These are phyloP conservation scores for Cryptococcus sp. DNA, from an alignment of 1,284 basidiomycete genomes.

Conservation along the genomic window DNA sequence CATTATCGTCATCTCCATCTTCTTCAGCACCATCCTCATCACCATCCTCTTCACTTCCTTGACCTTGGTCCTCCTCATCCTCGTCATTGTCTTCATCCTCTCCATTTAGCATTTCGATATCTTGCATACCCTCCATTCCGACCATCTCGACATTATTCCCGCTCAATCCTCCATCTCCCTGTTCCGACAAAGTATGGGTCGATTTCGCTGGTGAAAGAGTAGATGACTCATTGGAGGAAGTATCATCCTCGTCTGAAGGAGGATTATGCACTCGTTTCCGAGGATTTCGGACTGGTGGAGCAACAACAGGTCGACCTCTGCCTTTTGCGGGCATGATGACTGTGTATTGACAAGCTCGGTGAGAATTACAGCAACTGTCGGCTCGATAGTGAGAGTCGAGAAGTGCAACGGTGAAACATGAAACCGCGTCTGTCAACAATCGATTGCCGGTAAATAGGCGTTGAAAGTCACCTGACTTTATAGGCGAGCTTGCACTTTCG, in stretches of 20 bases:
- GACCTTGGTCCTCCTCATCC: slow-evolving; percentile 9
- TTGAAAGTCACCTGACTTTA: too few species aligned
- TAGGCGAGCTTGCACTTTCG: too few species aligned
- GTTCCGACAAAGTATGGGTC: not conserved
- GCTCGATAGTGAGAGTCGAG: too few species aligned
- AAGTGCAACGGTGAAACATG: too few species aligned
- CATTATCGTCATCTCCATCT: slow-evolving; percentile 10
- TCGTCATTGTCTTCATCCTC: slow-evolving; percentile 12
- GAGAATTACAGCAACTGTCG: too few species aligned
- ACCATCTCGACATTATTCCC: not conserved
- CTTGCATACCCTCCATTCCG: slow-evolving; percentile 2
- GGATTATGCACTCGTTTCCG: not conserved
- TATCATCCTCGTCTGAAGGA: not conserved
- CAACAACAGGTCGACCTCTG: not conserved
- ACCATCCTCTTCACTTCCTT: slow-evolving; percentile 5
- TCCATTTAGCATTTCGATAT: not conserved
- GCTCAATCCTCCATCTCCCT: not conserved
- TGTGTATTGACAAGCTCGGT: too few species aligned
- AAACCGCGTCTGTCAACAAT: too few species aligned
- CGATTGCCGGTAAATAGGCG: too few species aligned
- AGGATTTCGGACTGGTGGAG: not conserved
- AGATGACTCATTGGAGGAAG: slow-evolving; percentile 14
- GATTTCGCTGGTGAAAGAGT: slow-evolving; percentile 22
- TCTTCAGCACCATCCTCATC: slow-evolving; percentile 5
- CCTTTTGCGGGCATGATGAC: not conserved